Percentiles rank a stretch among this genome's conserved stretches.
Evolutionary conservation across 768 basidiomycete genomes (phyloP).

Genomic region (Pluteus cervinus): DNA sequence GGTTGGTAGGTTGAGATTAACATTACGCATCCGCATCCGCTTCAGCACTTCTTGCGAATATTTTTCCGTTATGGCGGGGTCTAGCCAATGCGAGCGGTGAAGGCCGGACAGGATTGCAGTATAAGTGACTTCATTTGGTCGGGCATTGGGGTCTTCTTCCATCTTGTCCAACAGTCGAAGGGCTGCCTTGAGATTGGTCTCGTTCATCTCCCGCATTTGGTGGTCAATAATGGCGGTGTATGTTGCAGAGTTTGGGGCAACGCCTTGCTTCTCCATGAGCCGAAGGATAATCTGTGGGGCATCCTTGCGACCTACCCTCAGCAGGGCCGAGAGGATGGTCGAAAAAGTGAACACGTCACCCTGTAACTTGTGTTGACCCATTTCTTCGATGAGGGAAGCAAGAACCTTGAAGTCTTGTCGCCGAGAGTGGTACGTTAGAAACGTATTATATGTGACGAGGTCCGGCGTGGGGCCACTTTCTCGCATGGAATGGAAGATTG

Average conservation of each 20-base stretch:
- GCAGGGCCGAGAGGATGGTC: slow-evolving; percentile 72
- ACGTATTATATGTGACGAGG: slow-evolving; percentile 73
- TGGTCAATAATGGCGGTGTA: slow-evolving; percentile 78
- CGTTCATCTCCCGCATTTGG: slow-evolving; percentile 53
- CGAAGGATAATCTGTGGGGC: slow-evolving; percentile 57
- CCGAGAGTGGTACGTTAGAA: slow-evolving; percentile 64
- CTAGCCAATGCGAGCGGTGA: slow-evolving; percentile 51
- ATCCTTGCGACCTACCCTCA: slow-evolving; percentile 61
- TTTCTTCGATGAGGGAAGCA: slow-evolving; percentile 48
- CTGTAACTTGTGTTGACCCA: slow-evolving; percentile 45
- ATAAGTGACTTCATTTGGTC: slow-evolving; percentile 79
- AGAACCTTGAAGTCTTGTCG: slow-evolving; percentile 59
- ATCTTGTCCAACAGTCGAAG: slow-evolving; percentile 69
- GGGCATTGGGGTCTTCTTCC: slow-evolving; percentile 48
- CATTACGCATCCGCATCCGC: slow-evolving; percentile 50
- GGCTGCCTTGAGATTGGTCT: slow-evolving; percentile 51
- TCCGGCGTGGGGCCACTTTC: slow-evolving; percentile 56
- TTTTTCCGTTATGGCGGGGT: slow-evolving; percentile 35
- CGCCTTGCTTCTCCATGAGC: slow-evolving; percentile 71
- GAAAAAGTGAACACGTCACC: slow-evolving; percentile 88
- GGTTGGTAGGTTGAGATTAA: slow-evolving; percentile 54
- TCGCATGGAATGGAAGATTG: slow-evolving; percentile 39
- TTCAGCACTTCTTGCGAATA: slow-evolving; percentile 44
- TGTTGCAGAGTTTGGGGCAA: slow-evolving; percentile 69
- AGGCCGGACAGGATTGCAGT: slow-evolving; percentile 73